phyloP scores from a whole-genome alignment of 306 rosid species.

The Malus sieversii region DNA sequence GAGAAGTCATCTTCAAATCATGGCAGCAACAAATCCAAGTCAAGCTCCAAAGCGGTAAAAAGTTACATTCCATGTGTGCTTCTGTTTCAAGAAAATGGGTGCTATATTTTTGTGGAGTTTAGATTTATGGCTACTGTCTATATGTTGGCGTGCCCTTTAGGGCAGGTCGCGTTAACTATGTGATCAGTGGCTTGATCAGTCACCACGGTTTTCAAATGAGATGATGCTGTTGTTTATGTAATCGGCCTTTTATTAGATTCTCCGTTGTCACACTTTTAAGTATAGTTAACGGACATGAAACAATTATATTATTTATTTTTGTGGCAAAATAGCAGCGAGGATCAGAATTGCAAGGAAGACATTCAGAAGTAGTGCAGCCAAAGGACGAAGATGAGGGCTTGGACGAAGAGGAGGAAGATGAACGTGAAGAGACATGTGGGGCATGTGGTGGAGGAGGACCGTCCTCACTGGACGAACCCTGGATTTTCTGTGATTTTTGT shows the following conservation, averaged over 20 bases:
- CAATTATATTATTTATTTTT: neutral
- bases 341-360: slow-evolving; percentile 47
- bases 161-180: too few species aligned
- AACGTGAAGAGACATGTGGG: slow-evolving; percentile 88
- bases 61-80: neutral
- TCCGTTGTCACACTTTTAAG: neutral
- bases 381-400: slow-evolving; percentile 62
- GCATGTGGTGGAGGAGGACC: slow-evolving; percentile 85
- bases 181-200: neutral
- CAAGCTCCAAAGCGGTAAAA: slow-evolving; percentile 56
- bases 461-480: slow-evolving; percentile 77
- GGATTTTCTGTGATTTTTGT: slow-evolving; percentile 92
- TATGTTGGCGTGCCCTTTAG: too few species aligned
- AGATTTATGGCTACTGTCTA: too few species aligned
- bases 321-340: slow-evolving; percentile 34
- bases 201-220: neutral
- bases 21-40: slow-evolving; percentile 71
- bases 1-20: slow-evolving; percentile 72
- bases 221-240: neutral
- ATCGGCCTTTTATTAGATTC: neutral
- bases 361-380: slow-evolving; percentile 28
- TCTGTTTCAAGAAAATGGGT: neutral
- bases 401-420: slow-evolving; percentile 78
- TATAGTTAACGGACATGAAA: neutral
- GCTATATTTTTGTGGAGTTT: neutral